phyloP scores from a whole-genome alignment of 106 monocot genomes.

The Platanthera guangdongensis region DNA sequence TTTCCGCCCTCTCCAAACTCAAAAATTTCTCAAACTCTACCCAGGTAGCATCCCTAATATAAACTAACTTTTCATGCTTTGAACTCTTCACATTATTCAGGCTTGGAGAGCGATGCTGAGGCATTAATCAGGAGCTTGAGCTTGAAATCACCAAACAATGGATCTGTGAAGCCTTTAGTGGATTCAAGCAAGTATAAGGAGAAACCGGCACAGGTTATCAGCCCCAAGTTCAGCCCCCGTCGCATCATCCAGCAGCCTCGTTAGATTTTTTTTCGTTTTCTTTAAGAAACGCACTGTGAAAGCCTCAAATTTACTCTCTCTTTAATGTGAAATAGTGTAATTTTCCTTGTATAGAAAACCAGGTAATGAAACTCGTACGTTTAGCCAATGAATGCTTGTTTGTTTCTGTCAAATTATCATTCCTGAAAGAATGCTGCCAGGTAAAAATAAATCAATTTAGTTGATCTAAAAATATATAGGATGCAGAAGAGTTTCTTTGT shows the following conservation, averaged over 20 bases:
- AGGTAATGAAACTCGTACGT: neutral
- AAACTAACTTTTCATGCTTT: neutral
- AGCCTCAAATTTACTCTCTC: neutral
- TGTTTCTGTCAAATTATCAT: neutral
- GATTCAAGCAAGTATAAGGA: conserved; percentile 37
- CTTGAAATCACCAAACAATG: conserved; percentile 45
- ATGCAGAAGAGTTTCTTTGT: no score
- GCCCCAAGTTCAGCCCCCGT: conserved; percentile 46
- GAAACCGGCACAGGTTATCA: conserved; percentile 44
- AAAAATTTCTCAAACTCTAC: no score
- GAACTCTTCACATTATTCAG: conserved; percentile 6
- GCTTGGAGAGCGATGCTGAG: conserved; percentile 21
- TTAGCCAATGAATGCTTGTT: neutral
- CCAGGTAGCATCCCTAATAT: no score
- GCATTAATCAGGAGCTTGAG: conserved; percentile 37
- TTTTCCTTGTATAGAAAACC: conserved; percentile 5
- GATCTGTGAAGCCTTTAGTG: conserved; percentile 1
- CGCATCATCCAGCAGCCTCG: conserved; percentile 52
- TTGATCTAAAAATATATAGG: no score
- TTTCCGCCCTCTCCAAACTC: no score
- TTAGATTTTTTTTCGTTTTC: conserved; percentile 1
- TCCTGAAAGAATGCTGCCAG: no score
- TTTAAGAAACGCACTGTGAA: neutral
- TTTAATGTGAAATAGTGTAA: conserved; percentile 4
- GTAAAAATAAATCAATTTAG: no score